Evolutionary conservation across 2,329 filamentous ascomycete genomes (phyloP).

Genomic region (Ramularia endophylla): DNA sequence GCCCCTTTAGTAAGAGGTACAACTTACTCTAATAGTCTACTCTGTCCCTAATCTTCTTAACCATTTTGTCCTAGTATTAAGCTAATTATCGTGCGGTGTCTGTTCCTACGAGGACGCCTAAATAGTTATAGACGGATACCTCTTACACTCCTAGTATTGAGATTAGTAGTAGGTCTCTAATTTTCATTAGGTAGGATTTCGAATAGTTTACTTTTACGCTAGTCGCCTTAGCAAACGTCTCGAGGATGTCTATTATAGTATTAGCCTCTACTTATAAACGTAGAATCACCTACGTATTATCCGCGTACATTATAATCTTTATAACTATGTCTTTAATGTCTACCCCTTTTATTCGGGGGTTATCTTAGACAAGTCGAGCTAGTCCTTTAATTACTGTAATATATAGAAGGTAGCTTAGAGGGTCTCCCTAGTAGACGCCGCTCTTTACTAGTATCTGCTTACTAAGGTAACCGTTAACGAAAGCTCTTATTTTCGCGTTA

Average conservation of each 20-base stretch:
- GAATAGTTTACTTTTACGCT: not conserved
- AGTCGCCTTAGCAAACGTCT: not conserved
- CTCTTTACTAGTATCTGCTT: not conserved
- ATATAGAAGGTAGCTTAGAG: not conserved
- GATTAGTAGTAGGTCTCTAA: not conserved
- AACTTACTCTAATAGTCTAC: too few relatives aligned
- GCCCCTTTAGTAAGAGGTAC: too few relatives aligned
- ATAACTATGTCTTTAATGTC: not conserved
- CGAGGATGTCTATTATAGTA: not conserved
- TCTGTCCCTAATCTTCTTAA: too few relatives aligned
- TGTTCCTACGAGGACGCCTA: not conserved
- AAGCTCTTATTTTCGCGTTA: not conserved
- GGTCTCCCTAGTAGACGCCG: conserved; percentile 1
- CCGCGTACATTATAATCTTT: not conserved
- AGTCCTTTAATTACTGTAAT: not conserved
- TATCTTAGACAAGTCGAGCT: not conserved
- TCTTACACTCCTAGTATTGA: not conserved
- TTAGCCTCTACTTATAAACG: not conserved
- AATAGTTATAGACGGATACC: not conserved
- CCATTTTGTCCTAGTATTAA: too few relatives aligned
- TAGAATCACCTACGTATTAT: not conserved
- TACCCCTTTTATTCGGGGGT: not conserved
- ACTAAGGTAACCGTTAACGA: not conserved
- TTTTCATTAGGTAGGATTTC: not conserved
- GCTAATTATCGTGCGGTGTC: not conserved